Base-by-base conservation (phyloP, 345 rosid genomes). In the Cochlearia excelsa region DNA sequence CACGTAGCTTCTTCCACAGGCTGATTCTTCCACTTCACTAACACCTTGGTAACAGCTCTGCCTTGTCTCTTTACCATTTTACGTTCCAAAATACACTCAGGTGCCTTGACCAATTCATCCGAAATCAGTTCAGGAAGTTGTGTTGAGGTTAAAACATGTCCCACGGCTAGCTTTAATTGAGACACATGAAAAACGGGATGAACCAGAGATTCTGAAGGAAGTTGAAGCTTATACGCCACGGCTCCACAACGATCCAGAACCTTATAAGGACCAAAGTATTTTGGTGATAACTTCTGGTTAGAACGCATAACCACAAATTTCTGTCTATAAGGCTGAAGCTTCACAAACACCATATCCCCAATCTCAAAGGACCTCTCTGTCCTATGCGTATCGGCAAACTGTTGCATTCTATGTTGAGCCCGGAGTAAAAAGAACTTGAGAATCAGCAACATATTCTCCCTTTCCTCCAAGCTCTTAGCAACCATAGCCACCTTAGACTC, bases 361-460 rank as follows among this genome's bases (percentile, higher is more conserved):
- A 57, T 41, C 0, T 8, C 1, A 26, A 66, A 66, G 0, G 1
- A 1, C 0, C 46, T 10, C 0, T 66, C 35, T 0, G 27, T 4
- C 0, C 3, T 11, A 1, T 23, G 28, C 3, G 40, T 30, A 26
- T 66, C 9, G 0, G 43, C 65, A 1, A n/a, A 0, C 1, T 9
- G 33, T 0, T 56, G 9, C 70, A 65, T 55, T 0, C 48, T 7
- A 7, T 55, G 16, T 5, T 46, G 48, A 8, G 63, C 54, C 0
- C 31, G 0, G 0, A 7, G 0, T 4, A 65, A 2, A 23, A 55
- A 30, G 1, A 46, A 58, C 1, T 58, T 43, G 0, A 31, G 9
- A 0, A 38, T 2, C 0, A 7, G 0, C 0, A 30, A 0, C 46
- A 35, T 45, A 0, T 9, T 5, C 0, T 55, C 38, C 0, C 23